These are phyloP conservation scores for Oleoguttula mirabilis DNA, from an alignment of 495 filamentous ascomycete species.

Conservation along the genomic window DNA sequence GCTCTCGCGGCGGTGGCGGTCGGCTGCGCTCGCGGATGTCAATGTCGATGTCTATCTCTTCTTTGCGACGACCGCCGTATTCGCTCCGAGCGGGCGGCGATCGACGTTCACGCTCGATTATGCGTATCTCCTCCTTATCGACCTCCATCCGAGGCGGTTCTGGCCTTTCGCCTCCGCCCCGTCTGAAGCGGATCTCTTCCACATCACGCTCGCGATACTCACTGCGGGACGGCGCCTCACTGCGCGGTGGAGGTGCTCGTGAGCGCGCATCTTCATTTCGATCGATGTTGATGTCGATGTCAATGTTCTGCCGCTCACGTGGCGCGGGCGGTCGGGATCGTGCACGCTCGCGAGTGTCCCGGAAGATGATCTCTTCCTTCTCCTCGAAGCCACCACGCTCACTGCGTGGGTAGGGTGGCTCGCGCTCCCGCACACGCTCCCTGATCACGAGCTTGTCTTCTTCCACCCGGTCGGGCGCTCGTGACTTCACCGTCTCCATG, in stretches of 20 bases:
- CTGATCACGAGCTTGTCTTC: conserved; percentile 28
- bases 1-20: conserved; percentile 19
- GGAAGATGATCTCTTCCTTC: conserved; percentile 8
- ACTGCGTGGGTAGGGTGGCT: conserved; percentile 10
- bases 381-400: conserved; percentile 4
- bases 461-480: conserved; percentile 23
- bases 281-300: conserved; percentile 19
- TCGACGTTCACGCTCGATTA: conserved; percentile 5
- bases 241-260: conserved; percentile 11
- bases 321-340: conserved; percentile 5
- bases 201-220: conserved; percentile 12
- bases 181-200: conserved; percentile 21
- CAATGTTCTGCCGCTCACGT: conserved; percentile 5
- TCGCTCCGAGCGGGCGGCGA: conserved; percentile 13
- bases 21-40: conserved; percentile 23
- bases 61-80: conserved; percentile 1
- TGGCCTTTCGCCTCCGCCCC: conserved; percentile 11
- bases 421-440: conserved; percentile 6
- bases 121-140: conserved; percentile 22
- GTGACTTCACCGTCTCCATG: conserved; percentile 17
- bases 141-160: conserved; percentile 6
- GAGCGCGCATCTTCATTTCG: neutral
- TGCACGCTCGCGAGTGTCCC: conserved; percentile 3
- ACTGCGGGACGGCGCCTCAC: conserved; percentile 1
- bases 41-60: neutral